Conservation (phyloP, 495 filamentous ascomycete genomes). For the Penicillium manginii region DNA sequence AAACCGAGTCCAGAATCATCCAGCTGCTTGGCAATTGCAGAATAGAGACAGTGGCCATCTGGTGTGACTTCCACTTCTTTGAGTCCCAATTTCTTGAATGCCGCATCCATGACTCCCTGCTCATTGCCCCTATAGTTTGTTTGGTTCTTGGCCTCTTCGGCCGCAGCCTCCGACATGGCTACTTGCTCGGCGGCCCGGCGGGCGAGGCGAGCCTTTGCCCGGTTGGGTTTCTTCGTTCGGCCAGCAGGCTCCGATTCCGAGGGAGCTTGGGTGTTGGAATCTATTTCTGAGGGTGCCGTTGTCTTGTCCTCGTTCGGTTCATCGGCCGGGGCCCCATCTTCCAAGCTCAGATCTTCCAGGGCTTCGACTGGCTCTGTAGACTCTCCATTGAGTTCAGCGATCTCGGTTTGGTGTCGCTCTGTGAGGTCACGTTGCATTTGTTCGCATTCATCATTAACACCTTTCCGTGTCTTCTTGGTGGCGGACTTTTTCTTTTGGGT, state of each 20-base stretch:
- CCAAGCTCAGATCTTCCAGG: slow-evolving; percentile 36
- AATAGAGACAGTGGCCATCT: slow-evolving; percentile 96
- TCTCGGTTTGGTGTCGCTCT: slow-evolving; percentile 68
- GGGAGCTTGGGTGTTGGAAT: slow-evolving; percentile 7
- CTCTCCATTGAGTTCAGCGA: slow-evolving; percentile 59
- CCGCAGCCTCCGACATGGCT: slow-evolving; percentile 66
- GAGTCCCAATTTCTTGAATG: slow-evolving; percentile 64
- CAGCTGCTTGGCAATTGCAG: slow-evolving; percentile 86
- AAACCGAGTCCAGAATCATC: slow-evolving; percentile 46
- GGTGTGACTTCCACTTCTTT: slow-evolving; percentile 80
- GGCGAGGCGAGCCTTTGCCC: slow-evolving; percentile 88
- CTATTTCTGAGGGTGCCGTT: slow-evolving; percentile 12
- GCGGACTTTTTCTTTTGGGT: slow-evolving; percentile 96
- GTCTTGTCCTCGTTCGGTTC: slow-evolving; percentile 20
- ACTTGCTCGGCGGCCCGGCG: slow-evolving; percentile 83
- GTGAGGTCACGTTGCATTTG: slow-evolving; percentile 70
- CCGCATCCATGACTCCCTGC: slow-evolving; percentile 65
- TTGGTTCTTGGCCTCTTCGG: slow-evolving; percentile 72
- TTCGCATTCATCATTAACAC: slow-evolving; percentile 82
- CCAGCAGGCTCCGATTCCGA: slow-evolving; percentile 16
- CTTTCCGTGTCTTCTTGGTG: slow-evolving; percentile 93
- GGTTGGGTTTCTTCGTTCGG: slow-evolving; percentile 74
- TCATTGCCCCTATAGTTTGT: slow-evolving; percentile 77
- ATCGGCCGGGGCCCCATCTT: slow-evolving; percentile 26
- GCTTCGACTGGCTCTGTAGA: slow-evolving; percentile 25